Evolutionary conservation across 2,329 filamentous ascomycete genomes (phyloP), one percentile per base, ranked within the genome.

Genomic region (Venturia carpophila): DNA sequence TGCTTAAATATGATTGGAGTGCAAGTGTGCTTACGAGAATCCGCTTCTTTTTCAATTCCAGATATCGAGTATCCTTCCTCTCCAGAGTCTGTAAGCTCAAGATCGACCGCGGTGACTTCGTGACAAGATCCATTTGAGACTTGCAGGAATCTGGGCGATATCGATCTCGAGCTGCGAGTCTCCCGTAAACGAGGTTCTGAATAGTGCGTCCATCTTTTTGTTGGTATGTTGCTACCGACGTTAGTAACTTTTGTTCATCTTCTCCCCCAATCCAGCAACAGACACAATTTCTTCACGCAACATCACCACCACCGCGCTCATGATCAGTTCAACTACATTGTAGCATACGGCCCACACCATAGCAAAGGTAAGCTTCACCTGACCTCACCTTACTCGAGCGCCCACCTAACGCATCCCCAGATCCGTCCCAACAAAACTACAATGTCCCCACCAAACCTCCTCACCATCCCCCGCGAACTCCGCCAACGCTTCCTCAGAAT

Each of bases 391-490:
- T n/a, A 49, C 45, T 27, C 45, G 11, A 10, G 21, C 11, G n/a
- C 27, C 10, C 37, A 7, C n/a, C 27, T 37, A 56, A 56, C 52
- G 21, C 21, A 5, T 56, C 17, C 19, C 27, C 17, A 37, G 52
- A 19, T 56, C 52, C 37, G 27, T 37, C 17, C 52, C 19, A 19
- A 9, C 52, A 17, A 5, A 6, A 6, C 6, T 4, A 56, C 13
- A 15, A 56, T 56, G 52, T 56, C 52, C 34, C 52, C 52, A 56
- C 52, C 52, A 13, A 56, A 56, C 52, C 30, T 56, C 30, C 52
- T 56, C 52, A 56, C 24, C 52, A 56, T 56, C 27, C 52, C 52
- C 5, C 52, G 52, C 52, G 52, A 56, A 37, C 3, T 56, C 27
- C 52, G 52, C 52, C 52, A 56, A 19, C 24, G 52, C 11, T 34